These are phyloP conservation scores for Phialemonium atrogriseum DNA, from an alignment of 2,329 filamentous ascomycete species.

Conservation along the genomic window DNA sequence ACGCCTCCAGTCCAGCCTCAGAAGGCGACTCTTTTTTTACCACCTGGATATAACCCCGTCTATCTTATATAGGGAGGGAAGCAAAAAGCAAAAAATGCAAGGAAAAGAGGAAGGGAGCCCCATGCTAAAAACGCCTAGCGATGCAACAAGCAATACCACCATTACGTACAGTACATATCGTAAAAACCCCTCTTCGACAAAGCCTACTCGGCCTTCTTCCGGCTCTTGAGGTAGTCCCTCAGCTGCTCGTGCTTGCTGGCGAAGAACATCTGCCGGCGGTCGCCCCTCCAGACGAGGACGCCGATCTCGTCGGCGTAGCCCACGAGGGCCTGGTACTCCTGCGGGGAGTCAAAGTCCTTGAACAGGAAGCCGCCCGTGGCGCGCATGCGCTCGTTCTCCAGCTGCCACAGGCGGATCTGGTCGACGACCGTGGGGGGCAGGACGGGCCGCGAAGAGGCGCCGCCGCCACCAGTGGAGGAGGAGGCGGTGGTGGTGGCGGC, in stretches of 20 bases:
- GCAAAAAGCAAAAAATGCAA: too few species aligned
- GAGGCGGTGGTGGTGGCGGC: too few species aligned
- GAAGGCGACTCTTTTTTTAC: too few species aligned
- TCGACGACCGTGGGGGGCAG: slow-evolving; percentile 94
- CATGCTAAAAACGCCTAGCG: slow-evolving; percentile 13
- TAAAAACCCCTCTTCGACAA: too few species aligned
- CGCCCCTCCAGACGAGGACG: slow-evolving; percentile 80
- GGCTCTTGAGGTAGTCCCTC: slow-evolving; percentile 64
- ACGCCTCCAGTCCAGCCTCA: too few species aligned
- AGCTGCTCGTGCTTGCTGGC: slow-evolving; percentile 88
- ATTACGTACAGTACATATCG: too few species aligned
- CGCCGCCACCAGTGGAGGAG: too few species aligned
- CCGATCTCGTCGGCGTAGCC: slow-evolving; percentile 85
- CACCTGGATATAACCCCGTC: too few species aligned
- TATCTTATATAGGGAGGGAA: too few species aligned
- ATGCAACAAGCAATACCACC: too few species aligned
- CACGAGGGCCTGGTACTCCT: slow-evolving; percentile 62
- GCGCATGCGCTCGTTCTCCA: slow-evolving; percentile 92
- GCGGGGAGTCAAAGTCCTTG: slow-evolving; percentile 68
- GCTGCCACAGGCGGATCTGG: slow-evolving; percentile 95
- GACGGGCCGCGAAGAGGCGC: slow-evolving; percentile 56
- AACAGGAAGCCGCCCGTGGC: slow-evolving; percentile 79
- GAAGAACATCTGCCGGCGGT: slow-evolving; percentile 77
- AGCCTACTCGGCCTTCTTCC: slow-evolving; percentile 44
- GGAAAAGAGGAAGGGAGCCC: too few species aligned